A percentile compares a stretch with the other conserved stretches of the same genome.
phyloP scores from a whole-genome alignment of 2,329 filamentous ascomycete species.

The Monascus ruber region DNA sequence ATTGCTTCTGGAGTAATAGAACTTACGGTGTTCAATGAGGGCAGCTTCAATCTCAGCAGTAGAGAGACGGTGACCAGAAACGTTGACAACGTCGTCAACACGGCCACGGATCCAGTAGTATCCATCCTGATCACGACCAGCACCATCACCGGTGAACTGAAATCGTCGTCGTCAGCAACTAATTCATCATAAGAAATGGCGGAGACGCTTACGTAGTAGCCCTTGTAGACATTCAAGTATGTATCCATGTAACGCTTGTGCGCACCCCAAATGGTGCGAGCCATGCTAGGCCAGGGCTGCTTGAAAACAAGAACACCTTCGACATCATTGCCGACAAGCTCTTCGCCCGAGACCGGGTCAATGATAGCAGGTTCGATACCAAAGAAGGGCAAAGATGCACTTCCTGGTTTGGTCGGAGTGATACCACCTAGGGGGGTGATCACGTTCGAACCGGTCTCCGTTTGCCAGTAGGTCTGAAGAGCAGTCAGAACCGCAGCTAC shows the following conservation, averaged over 20 bases:
- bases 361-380: constrained; percentile 96
- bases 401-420: constrained; percentile 92
- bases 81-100: constrained; percentile 97
- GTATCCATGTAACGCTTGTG: constrained; percentile 99
- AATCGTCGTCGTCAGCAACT: constrained; percentile 4
- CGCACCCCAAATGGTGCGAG: constrained; percentile 90
- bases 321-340: constrained; percentile 90
- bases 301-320: constrained; percentile 96
- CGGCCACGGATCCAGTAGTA: constrained; percentile 99
- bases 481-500: constrained; percentile 3
- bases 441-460: constrained; percentile 92
- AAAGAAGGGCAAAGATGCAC: constrained; percentile 93
- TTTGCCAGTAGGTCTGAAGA: constrained; percentile 94
- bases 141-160: constrained; percentile 59
- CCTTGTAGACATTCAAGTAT: constrained; percentile 94
- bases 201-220: constrained; percentile 72
- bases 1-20: neutral
- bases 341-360: constrained; percentile 86
- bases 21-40: constrained; percentile 71
- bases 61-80: constrained; percentile 88
- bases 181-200: neutral
- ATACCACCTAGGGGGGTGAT: constrained; percentile 88
- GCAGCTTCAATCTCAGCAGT: constrained; percentile 98
- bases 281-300: constrained; percentile 97
- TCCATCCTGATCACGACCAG: constrained; percentile 89